phyloP scores from a whole-genome alignment of 345 rosid genomes.

The Syzygium jambos region DNA sequence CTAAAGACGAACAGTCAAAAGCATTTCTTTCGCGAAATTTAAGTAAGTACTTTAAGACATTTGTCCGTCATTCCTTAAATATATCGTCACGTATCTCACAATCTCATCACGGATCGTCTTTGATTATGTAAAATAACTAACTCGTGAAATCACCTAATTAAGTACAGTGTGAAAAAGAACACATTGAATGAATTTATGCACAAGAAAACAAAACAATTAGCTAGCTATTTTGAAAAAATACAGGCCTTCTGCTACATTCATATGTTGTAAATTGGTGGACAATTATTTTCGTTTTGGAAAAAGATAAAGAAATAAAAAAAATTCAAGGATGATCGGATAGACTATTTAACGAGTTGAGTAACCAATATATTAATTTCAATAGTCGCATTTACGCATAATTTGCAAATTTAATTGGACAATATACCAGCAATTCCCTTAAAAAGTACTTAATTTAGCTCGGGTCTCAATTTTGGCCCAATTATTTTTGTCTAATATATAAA shows the following conservation, averaged over 20 bases:
- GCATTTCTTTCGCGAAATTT: not conserved
- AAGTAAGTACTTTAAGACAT: not conserved
- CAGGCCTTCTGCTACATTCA: not conserved
- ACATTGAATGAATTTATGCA: not conserved
- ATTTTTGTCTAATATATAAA: no score
- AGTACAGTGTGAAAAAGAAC: not conserved
- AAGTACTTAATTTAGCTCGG: no score
- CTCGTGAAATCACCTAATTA: not conserved
- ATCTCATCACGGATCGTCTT: not conserved
- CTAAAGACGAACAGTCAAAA: not conserved
- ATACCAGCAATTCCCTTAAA: not conserved
- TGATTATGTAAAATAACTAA: not conserved
- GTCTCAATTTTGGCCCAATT: no score
- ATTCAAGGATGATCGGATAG: not conserved
- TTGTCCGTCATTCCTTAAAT: not conserved
- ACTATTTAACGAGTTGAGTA: not conserved
- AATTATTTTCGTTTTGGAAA: no score
- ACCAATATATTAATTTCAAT: no score
- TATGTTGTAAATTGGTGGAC: not conserved
- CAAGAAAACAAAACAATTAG: not conserved
- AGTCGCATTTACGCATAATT: no score
- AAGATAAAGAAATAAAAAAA: no score
- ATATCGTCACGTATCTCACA: not conserved
- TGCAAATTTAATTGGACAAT: not conserved
- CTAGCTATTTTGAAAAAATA: not conserved